phyloP scores from a whole-genome alignment of 805 yeast species.

The Myxozyma sirexii region DNA sequence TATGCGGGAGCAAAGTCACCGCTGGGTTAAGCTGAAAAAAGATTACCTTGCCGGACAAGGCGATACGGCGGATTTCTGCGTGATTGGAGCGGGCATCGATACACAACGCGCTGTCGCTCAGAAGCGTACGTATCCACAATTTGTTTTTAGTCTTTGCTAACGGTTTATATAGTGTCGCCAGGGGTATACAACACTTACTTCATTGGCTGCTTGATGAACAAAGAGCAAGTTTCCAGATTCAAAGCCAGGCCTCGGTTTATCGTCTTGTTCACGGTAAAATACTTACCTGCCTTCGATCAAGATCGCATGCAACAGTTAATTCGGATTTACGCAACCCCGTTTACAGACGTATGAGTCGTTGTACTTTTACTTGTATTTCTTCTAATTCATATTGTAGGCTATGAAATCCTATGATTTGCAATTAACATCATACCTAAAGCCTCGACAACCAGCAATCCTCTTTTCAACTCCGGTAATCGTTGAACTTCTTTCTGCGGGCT shows the following conservation, averaged over 20 bases:
- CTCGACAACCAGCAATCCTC: background rate
- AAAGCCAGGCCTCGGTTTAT: constrained; percentile 16
- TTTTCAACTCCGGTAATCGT: constrained; percentile 13
- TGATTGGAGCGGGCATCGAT: constrained; percentile 25
- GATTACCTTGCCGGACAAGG: constrained; percentile 27
- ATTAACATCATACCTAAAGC: background rate
- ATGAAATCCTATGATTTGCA: background rate
- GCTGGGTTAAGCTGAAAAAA: constrained; percentile 25
- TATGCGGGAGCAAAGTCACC: constrained; percentile 1
- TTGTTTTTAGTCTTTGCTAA: too few species aligned
- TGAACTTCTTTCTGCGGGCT: constrained; percentile 23
- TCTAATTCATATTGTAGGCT: background rate
- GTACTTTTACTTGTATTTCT: background rate
- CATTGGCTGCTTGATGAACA: constrained; percentile 22
- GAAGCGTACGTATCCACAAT: constrained; percentile 14
- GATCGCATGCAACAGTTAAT: constrained; percentile 3
- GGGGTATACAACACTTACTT: constrained; percentile 10
- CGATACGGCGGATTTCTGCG: constrained; percentile 24
- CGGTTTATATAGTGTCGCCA: constrained; percentile 6
- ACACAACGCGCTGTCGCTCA: constrained; percentile 9
- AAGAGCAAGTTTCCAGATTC: constrained; percentile 12
- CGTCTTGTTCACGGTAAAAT: constrained; percentile 16
- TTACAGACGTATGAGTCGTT: background rate
- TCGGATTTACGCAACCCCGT: background rate
- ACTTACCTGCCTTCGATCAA: constrained; percentile 1